Percentiles rank a stretch among this genome's conserved stretches.
Evolutionary conservation across 768 basidiomycete species (phyloP).

Genomic region (Russula lepida): DNA sequence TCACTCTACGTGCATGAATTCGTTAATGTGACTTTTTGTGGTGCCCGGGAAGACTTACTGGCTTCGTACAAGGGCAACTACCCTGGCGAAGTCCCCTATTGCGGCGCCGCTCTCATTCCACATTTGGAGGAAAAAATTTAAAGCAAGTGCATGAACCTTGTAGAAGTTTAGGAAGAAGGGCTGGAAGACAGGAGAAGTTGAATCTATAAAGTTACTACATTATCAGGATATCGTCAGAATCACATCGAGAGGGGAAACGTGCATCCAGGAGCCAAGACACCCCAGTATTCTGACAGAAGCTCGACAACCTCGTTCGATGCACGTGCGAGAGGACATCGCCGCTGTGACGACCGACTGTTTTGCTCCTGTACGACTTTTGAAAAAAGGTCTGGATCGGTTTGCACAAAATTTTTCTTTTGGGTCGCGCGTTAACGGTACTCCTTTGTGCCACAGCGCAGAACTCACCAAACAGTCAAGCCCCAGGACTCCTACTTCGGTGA

Average conservation of each 20-base stretch:
- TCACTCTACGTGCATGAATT: conserved; percentile 42
- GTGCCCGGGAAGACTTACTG: conserved; percentile 48
- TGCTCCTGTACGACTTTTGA: conserved; percentile 78
- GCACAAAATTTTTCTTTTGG: conserved; percentile 56
- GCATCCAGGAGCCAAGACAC: conserved; percentile 82
- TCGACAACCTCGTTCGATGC: conserved; percentile 84
- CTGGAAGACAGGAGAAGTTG: conserved; percentile 72
- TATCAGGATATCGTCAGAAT: conserved; percentile 5
- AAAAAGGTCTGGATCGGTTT: conserved; percentile 61
- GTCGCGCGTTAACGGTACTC: neutral
- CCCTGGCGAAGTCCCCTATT: conserved; percentile 64
- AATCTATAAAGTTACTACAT: conserved; percentile 37
- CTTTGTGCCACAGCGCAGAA: neutral
- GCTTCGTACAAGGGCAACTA: conserved; percentile 70
- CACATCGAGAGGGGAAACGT: conserved; percentile 24
- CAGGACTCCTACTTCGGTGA: conserved; percentile 67
- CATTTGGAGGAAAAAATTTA: conserved; percentile 85
- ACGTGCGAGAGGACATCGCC: conserved; percentile 74
- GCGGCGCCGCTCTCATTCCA: conserved; percentile 85
- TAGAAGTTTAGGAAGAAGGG: conserved; percentile 84
- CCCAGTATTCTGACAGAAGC: conserved; percentile 77
- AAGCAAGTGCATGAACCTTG: conserved; percentile 71
- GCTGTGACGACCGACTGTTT: conserved; percentile 58
- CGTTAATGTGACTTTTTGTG: neutral
- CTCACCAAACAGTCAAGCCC: conserved; percentile 76